Conservation (phyloP, 768 basidiomycete species). For the Panus rudis region DNA sequence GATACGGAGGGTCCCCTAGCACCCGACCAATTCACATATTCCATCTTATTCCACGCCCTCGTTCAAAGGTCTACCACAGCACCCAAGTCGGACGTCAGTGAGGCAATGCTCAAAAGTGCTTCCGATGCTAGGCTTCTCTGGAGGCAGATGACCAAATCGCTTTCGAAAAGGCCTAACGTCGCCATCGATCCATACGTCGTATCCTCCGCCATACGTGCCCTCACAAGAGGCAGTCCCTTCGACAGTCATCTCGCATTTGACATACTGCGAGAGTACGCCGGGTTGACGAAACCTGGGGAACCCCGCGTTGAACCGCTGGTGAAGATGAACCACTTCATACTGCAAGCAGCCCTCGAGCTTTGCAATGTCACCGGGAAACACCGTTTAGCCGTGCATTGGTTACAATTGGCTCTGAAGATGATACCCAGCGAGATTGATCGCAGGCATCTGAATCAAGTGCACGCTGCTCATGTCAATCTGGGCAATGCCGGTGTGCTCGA, state of each 20-base stretch:
- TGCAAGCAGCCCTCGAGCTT: conserved; percentile 48
- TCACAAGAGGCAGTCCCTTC: conserved; percentile 45
- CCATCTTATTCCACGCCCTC: conserved; percentile 54
- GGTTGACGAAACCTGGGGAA: conserved; percentile 45
- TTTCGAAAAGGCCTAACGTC: conserved; percentile 39
- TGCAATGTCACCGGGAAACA: conserved; percentile 46
- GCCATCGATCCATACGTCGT: conserved; percentile 48
- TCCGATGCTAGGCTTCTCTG: conserved; percentile 69
- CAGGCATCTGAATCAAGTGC: conserved; percentile 54
- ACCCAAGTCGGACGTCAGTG: conserved; percentile 9
- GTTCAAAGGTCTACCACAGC: conserved; percentile 24
- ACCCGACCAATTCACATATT: conserved; percentile 51
- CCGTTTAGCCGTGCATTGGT: conserved; percentile 46
- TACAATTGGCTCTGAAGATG: conserved; percentile 49
- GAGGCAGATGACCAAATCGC: conserved; percentile 52
- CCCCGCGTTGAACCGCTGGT: conserved; percentile 28
- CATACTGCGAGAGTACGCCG: conserved; percentile 55
- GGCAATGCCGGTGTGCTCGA: conserved; percentile 34
- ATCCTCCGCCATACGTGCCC: conserved; percentile 43
- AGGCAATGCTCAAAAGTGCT: conserved; percentile 33
- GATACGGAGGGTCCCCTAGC: conserved; percentile 57
- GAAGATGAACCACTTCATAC: conserved; percentile 38
- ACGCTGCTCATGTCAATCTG: conserved; percentile 41
- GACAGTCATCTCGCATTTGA: conserved; percentile 66
- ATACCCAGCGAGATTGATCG: conserved; percentile 33